Conservation (phyloP, 306 rosid genomes). For the Luffa acutangula region DNA sequence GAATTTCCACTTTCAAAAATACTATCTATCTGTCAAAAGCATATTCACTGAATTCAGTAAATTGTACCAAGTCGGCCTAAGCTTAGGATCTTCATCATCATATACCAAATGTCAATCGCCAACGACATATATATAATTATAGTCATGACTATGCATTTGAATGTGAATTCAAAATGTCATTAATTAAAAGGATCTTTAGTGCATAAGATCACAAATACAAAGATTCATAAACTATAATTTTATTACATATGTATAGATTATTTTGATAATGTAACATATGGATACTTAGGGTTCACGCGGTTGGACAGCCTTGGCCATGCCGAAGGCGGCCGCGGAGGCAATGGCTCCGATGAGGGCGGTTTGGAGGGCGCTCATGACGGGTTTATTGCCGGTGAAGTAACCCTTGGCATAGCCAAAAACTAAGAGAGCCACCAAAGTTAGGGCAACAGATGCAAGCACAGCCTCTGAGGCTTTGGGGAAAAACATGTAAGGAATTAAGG, state of each 20-base stretch:
- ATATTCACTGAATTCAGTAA: too few relatives aligned
- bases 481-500: constrained; percentile 62
- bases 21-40: too few relatives aligned
- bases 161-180: too few relatives aligned
- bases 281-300: neutral
- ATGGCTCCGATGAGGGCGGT: constrained; percentile 75
- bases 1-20: too few relatives aligned
- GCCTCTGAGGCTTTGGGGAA: constrained; percentile 56
- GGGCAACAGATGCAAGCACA: constrained; percentile 43
- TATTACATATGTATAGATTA: neutral
- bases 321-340: constrained; percentile 79
- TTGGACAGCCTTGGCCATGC: constrained; percentile 60
- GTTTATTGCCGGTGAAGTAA: constrained; percentile 57
- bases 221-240: neutral
- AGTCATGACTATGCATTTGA: neutral
- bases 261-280: neutral
- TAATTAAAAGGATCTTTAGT: neutral
- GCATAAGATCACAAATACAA: neutral
- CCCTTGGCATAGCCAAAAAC: constrained; percentile 84
- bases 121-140: too few relatives aligned
- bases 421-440: constrained; percentile 57
- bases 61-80: too few relatives aligned
- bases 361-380: constrained; percentile 61
- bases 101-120: too few relatives aligned
- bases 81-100: too few relatives aligned